These are phyloP conservation scores for Eudorina sp. DNA, from an alignment of 139 green algal genomes.

Conservation along the genomic window DNA sequence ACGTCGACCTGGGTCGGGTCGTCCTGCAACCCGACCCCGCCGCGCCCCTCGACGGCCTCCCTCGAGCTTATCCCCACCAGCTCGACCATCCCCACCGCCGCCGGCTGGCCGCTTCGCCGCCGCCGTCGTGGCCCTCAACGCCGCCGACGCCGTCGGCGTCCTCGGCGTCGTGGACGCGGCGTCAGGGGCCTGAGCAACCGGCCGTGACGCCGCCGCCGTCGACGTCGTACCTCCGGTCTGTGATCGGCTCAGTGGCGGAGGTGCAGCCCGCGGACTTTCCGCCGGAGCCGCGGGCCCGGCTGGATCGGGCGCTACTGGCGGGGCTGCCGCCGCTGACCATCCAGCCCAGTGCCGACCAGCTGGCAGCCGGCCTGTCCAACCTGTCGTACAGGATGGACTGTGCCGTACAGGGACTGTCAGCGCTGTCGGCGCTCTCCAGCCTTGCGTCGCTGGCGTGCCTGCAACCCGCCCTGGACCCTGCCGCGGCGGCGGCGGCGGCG, in stretches of 20 bases:
- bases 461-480: slow-evolving; percentile 3
- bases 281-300: background rate
- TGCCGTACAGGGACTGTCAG: background rate
- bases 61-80: background rate
- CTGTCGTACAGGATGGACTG: background rate
- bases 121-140: background rate
- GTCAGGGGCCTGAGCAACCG: no score
- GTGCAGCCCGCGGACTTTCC: background rate
- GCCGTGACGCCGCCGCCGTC: background rate
- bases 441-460: slow-evolving; percentile 15
- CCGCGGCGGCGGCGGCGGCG: background rate
- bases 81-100: background rate
- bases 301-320: background rate
- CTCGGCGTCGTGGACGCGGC: no score
- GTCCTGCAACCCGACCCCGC: background rate
- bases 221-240: slow-evolving; percentile 3
- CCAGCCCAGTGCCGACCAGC: background rate
- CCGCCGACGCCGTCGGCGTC: no score
- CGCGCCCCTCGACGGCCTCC: background rate
- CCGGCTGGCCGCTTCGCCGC: background rate
- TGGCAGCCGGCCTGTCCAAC: background rate
- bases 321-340: slow-evolving; percentile 21
- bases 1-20: background rate
- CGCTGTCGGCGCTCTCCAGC: slow-evolving; percentile 4
- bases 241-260: background rate